Base-by-base conservation (phyloP, 768 basidiomycete species). In the Russula virescens region DNA sequence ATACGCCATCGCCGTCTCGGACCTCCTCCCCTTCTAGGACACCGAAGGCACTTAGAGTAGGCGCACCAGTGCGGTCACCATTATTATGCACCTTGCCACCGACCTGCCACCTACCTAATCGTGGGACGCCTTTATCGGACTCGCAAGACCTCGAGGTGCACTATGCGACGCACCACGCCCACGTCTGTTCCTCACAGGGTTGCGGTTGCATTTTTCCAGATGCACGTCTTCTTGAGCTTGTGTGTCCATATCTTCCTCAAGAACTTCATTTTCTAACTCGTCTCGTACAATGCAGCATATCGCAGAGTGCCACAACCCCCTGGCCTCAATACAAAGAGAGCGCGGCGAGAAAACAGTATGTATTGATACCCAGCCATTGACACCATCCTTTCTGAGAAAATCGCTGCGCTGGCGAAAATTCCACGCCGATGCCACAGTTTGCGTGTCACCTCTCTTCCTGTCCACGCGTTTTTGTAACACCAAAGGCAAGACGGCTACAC, bases 131-230 rank as follows among this genome's bases (percentile, higher is more conserved):
- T n/a, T 79, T 94, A 48, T 76, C 79, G 2, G 80, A 81, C 68
- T 80, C 84, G 49, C 80, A 79, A 45, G 91, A 91, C 64, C 80
- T 94, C 9, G 91, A 94, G 69, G 73, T 81, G 47, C 93, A 94
- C 74, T 94, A 94, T 70, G 87, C 87, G 38, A 88, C 79, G 19
- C 90, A 87, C 70, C 90, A 92, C 70, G 87, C 90, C 0, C 89
- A 91, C 71, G 88, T 94, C 1, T 91, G 91, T 68, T 88, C 85
- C 68, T 77, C 82, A 60, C 71, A 72, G 11, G 80, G 80, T 3
- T 96, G 93, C 73, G 80, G 81, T 21, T 86, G 84, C 72, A 89
- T 94, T 13, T 96, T 95, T 73, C 92, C 94, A 16, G 92, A 94
- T 69, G 84, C 83, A 55, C 77, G 86, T 53, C 72, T 94, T 31